These are phyloP conservation scores for Tagetes erecta DNA, from an alignment of 129 eudicot genomes.

Conservation along the genomic window DNA sequence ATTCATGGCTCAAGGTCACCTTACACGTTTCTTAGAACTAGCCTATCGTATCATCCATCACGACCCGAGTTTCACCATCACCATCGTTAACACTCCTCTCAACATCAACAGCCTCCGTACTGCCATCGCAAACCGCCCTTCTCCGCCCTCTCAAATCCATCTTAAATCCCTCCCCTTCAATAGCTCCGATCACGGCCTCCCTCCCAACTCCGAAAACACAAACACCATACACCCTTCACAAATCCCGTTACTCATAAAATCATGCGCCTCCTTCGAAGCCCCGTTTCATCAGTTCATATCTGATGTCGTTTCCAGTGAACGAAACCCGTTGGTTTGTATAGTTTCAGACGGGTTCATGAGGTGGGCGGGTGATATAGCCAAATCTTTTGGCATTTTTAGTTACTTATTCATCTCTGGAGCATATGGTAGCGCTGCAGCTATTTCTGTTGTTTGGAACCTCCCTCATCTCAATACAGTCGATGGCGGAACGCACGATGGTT, in stretches of 20 bases:
- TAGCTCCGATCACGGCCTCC: too few relatives aligned
- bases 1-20: conserved; percentile 69
- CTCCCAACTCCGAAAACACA: too few relatives aligned
- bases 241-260: too few relatives aligned
- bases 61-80: conserved; percentile 38
- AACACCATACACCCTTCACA: too few relatives aligned
- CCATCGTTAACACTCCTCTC: conserved; percentile 52
- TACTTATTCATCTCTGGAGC: conserved; percentile 71
- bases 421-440: conserved; percentile 55
- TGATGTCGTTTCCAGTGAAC: not conserved
- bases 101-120: conserved; percentile 46
- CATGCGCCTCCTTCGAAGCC: too few relatives aligned
- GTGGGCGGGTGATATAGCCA: conserved; percentile 64
- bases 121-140: conserved; percentile 32
- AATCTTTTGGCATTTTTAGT: conserved; percentile 26
- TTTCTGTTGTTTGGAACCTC: conserved; percentile 20
- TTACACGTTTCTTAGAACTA: conserved; percentile 55
- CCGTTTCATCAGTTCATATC: conserved; percentile 34
- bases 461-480: conserved; percentile 43
- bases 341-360: conserved; percentile 67
- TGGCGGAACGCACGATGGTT: conserved; percentile 48
- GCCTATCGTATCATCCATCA: conserved; percentile 41
- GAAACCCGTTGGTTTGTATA: conserved; percentile 51
- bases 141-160: too few relatives aligned
- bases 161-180: too few relatives aligned